These are phyloP conservation scores for Porphyra umbilicalis DNA, from an alignment of 31 red algal genomes.

Conservation along the genomic window DNA sequence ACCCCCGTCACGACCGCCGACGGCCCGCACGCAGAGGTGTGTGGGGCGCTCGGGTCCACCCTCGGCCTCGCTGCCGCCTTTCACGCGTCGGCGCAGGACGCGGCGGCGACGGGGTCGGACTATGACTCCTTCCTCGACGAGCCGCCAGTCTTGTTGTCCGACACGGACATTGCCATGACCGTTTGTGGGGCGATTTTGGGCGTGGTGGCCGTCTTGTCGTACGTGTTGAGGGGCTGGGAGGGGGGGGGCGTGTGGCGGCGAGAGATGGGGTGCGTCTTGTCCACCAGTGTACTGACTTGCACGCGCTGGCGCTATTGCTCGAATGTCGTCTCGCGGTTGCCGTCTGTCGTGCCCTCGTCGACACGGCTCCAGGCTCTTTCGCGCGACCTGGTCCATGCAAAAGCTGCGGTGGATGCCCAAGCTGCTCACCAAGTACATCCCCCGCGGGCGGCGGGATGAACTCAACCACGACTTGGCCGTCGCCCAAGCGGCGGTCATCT, in stretches of 20 bases:
- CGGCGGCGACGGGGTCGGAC: not conserved
- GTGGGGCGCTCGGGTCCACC: not conserved
- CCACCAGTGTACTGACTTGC: no score
- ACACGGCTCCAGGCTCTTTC: not conserved
- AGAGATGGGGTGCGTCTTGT: no score
- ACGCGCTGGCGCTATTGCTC: no score
- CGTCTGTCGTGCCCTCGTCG: no score
- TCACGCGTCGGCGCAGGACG: not conserved
- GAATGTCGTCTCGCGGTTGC: no score
- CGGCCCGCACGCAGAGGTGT: not conserved
- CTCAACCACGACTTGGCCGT: not conserved
- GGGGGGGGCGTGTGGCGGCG: not conserved
- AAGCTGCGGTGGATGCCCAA: not conserved
- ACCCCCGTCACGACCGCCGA: not conserved
- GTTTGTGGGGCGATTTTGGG: not conserved
- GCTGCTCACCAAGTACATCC: not conserved
- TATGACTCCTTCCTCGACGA: not conserved
- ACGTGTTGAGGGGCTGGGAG: not conserved
- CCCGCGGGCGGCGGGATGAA: not conserved
- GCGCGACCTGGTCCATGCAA: not conserved
- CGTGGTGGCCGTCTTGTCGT: not conserved
- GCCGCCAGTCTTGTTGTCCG: not conserved
- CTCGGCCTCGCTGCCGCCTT: not conserved
- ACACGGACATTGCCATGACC: not conserved
- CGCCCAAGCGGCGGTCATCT: not conserved